Base-by-base conservation (phyloP, 2,329 filamentous ascomycete species). In the Orbilia brochopaga region DNA sequence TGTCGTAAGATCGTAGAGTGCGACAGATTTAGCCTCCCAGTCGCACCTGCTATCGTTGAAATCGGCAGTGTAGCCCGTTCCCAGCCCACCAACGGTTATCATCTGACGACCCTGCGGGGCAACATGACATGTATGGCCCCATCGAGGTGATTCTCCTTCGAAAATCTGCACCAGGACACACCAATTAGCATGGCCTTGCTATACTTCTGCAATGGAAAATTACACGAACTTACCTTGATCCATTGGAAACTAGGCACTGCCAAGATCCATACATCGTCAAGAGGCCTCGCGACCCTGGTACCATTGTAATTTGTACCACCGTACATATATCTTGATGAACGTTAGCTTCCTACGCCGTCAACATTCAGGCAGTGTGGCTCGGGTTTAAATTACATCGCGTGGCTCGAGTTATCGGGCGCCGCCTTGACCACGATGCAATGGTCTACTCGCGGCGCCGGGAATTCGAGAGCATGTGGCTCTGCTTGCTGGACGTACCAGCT, bases 161-260 rank as follows among this genome's bases (percentile, higher is more conserved):
- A 59, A 70, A 10, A 70, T 70, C 66, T 70, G 50, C 17, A 44
- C 8, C 2, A 17, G 11, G 8, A 53, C 13, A 24, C 27, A 19
- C n/a, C 21, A 32, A 23, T 17, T n/a, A 55, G 1, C 21, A 5
- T 32, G n/a, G n/a, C 35, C 15, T 17, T 35, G 11, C n/a, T 32
- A 21, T 7, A 7, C 21, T 7, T 2, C 3, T 11, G 1, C 15
- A 7, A 6, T 11, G 15, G 17, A 17, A 2, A 46, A 11, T 35
- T 11, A 17, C 23, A 46, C 46, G 3, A 5, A n/a, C 32, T 19
- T 56, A 70, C 75, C 54, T 76, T 75, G 23, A 75, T 76, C 76
- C 76, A 77, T 50, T 70, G 73, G 54, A 77, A 77, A 21, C 74
- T 74, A 10, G 76, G 76, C 17, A 77, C 55, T 11, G 75, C 76